Percentiles rank a stretch among this genome's conserved stretches.
phyloP scores from a whole-genome alignment of 306 rosid species.

The Bauhinia variegata region DNA sequence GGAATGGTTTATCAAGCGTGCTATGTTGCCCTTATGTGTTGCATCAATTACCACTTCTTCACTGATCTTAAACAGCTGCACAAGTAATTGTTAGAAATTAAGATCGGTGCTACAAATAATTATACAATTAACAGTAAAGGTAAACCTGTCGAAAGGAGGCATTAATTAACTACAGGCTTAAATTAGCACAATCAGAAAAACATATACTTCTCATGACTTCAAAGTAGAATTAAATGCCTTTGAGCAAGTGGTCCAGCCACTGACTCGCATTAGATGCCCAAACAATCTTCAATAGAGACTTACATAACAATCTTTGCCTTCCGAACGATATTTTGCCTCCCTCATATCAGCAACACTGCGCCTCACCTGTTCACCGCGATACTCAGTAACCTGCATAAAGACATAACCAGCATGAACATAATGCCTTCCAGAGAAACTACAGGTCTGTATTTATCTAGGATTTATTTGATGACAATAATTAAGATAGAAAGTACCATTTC shows the following conservation, averaged over 20 bases:
- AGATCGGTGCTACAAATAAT: conserved; percentile 30
- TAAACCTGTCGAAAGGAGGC: conserved; percentile 30
- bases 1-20: conserved; percentile 94
- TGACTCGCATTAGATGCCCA: conserved; percentile 8
- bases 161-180: conserved; percentile 4
- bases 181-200: conserved; percentile 20
- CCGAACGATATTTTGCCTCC: conserved; percentile 70
- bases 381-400: conserved; percentile 78
- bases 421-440: conserved; percentile 18
- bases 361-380: conserved; percentile 92
- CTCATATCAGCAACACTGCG: conserved; percentile 85
- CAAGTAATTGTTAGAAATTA: conserved; percentile 29
- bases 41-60: conserved; percentile 94
- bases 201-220: conserved; percentile 1
- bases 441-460: conserved; percentile 1
- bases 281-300: conserved; percentile 43
- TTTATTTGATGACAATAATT: conserved; percentile 19
- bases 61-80: conserved; percentile 98
- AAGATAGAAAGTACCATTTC: conserved; percentile 68
- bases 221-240: conserved; percentile 5
- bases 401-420: conserved; percentile 33
- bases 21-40: conserved; percentile 78
- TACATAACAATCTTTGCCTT: conserved; percentile 97
- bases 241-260: not conserved
- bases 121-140: conserved; percentile 15